A percentile compares a stretch with the other conserved stretches of the same genome.
phyloP scores from a whole-genome alignment of 2,329 filamentous ascomycete genomes.

The Epichloe typhina region DNA sequence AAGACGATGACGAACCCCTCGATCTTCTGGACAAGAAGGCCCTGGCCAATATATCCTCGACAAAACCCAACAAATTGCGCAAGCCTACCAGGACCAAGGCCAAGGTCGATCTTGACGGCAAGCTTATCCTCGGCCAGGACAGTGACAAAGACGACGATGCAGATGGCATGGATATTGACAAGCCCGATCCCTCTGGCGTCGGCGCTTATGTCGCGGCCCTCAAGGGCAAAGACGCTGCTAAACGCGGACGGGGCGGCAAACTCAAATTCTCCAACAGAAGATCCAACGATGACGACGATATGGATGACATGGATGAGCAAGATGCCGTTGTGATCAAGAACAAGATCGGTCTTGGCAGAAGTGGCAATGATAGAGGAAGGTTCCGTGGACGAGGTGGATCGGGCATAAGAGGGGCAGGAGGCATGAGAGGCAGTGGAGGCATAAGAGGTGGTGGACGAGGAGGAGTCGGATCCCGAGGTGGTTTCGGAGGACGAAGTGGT shows the following conservation, averaged over 20 bases:
- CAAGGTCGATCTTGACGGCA: conserved; percentile 63
- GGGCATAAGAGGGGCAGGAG: neutral
- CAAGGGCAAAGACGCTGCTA: conserved; percentile 51
- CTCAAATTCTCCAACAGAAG: conserved; percentile 59
- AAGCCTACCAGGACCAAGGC: conserved; percentile 46
- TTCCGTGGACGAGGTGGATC: conserved; percentile 17
- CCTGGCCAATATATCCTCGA: conserved; percentile 85
- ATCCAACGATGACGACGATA: conserved; percentile 32
- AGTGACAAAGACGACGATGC: conserved; percentile 32
- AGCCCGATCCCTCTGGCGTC: conserved; percentile 47
- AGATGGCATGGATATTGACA: conserved; percentile 52
- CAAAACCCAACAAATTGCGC: conserved; percentile 58
- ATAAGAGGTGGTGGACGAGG: conserved; percentile 19
- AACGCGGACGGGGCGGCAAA: conserved; percentile 51
- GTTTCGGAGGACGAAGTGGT: conserved; percentile 29
- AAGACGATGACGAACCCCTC: conserved; percentile 87
- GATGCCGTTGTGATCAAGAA: conserved; percentile 40
- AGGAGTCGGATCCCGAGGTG: conserved; percentile 12
- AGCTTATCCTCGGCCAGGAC: conserved; percentile 58
- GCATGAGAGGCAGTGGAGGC: conserved; percentile 16
- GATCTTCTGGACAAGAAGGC: conserved; percentile 84
- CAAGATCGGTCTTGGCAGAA: conserved; percentile 26
- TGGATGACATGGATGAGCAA: conserved; percentile 40
- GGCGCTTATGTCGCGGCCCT: conserved; percentile 58
- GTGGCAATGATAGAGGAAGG: conserved; percentile 14